These are phyloP conservation scores for Phragmites australis DNA, from an alignment of 176 grass and related monocot species.

Conservation along the genomic window DNA sequence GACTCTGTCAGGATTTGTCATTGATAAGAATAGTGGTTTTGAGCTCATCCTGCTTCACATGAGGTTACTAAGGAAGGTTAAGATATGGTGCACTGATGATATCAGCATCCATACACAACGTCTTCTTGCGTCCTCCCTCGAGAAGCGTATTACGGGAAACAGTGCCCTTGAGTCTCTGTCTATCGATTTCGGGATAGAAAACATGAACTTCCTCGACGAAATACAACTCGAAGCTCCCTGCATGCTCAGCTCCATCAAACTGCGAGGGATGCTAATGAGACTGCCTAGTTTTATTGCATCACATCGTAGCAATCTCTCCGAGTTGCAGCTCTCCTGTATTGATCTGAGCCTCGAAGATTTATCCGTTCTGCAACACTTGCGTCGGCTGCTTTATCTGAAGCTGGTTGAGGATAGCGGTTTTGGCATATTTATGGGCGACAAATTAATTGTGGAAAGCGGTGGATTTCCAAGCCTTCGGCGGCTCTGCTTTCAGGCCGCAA, in stretches of 20 bases:
- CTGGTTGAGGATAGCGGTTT: neutral
- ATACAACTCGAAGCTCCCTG: neutral
- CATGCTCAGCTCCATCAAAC: neutral
- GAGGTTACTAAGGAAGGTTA: neutral
- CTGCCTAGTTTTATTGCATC: neutral
- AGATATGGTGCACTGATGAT: neutral
- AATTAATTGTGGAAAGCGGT: rapidly evolving
- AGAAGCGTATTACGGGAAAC: neutral
- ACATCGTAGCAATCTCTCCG: neutral
- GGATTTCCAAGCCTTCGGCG: neutral
- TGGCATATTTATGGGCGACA: no score
- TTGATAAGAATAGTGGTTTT: no score
- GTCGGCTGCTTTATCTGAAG: neutral
- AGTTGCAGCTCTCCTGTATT: neutral
- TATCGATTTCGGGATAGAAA: neutral
- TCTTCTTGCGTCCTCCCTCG: neutral
- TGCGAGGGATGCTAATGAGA: neutral
- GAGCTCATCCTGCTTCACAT: neutral
- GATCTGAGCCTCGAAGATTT: neutral
- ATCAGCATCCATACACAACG: neutral
- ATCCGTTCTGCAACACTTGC: neutral
- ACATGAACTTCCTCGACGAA: neutral
- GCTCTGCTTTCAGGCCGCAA: neutral
- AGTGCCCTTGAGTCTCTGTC: neutral
- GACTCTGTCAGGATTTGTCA: neutral